Conservation (phyloP, 129 eudicot species). For the Flaveria trinervia region DNA sequence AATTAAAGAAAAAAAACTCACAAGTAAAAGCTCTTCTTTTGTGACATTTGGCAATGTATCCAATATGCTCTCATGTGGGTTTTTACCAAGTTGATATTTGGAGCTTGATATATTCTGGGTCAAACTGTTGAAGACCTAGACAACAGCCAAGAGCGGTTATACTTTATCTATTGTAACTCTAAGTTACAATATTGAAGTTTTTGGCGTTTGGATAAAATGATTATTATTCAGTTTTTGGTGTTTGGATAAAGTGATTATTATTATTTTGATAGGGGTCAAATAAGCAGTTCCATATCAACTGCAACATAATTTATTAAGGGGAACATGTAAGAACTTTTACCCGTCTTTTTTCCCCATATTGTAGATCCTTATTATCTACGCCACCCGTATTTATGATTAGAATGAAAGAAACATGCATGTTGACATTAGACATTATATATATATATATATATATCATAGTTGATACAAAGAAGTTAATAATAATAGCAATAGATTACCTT, state of each 20-base stretch:
- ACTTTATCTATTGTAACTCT: constrained; percentile 10
- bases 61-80: constrained; percentile 78
- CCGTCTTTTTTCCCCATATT: not conserved
- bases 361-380: not conserved
- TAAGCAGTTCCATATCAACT: not conserved
- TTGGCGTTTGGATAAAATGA: not conserved
- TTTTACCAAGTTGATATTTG: constrained; percentile 76
- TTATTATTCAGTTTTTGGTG: not conserved
- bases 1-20: constrained; percentile 42
- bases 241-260: not conserved
- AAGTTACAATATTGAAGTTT: not conserved
- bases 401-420: not conserved
- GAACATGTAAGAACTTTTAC: not conserved
- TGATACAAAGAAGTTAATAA: not conserved
- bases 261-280: not conserved
- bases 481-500: constrained; percentile 47
- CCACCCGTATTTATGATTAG: not conserved
- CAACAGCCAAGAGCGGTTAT: constrained; percentile 23
- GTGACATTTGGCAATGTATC: constrained; percentile 76
- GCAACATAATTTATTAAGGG: not conserved
- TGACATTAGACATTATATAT: not conserved
- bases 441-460: not conserved
- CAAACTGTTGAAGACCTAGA: constrained; percentile 70
- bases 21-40: constrained; percentile 80
- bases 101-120: constrained; percentile 76